These are phyloP conservation scores for Pseudoscleropodium purum DNA, from an alignment of 225 moss, liverwort and hornwort species.

Conservation along the genomic window DNA sequence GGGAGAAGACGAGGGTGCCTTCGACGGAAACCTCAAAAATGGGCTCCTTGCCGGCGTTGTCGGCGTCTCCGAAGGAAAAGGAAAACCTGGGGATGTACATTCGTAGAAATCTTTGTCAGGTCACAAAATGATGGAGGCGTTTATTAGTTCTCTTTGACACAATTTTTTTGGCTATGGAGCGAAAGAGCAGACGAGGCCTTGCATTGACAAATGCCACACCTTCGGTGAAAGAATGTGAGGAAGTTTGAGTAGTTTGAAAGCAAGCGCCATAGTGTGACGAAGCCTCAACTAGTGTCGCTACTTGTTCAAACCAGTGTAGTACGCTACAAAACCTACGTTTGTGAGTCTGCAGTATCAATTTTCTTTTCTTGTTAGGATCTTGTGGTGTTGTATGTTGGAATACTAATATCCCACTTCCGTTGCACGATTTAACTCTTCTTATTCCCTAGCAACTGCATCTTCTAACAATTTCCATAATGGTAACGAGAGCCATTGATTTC, in stretches of 20 bases:
- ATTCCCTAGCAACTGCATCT: not conserved
- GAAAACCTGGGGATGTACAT: conserved; percentile 14
- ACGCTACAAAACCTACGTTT: not conserved
- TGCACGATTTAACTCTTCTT: not conserved
- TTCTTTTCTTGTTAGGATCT: not conserved
- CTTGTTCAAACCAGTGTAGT: not conserved
- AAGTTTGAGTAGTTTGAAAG: not conserved
- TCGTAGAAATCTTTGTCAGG: not conserved
- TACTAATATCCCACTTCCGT: not conserved
- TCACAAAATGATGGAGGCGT: not conserved
- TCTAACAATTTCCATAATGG: not conserved
- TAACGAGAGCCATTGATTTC: not conserved
- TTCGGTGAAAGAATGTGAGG: not conserved
- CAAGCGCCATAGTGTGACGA: not conserved
- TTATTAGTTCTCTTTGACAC: not conserved
- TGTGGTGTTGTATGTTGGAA: not conserved
- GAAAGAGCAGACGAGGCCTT: not conserved
- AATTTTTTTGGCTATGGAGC: not conserved
- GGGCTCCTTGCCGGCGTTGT: conserved; percentile 59
- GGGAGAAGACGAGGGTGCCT: conserved; percentile 63
- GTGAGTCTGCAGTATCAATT: not conserved
- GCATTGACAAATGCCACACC: not conserved
- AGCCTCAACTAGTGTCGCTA: not conserved
- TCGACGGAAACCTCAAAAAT: conserved; percentile 87
- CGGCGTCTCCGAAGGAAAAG: conserved; percentile 51